Evolutionary conservation across 2,329 filamentous ascomycete genomes (phyloP).

Genomic region (Endothia cerciana): DNA sequence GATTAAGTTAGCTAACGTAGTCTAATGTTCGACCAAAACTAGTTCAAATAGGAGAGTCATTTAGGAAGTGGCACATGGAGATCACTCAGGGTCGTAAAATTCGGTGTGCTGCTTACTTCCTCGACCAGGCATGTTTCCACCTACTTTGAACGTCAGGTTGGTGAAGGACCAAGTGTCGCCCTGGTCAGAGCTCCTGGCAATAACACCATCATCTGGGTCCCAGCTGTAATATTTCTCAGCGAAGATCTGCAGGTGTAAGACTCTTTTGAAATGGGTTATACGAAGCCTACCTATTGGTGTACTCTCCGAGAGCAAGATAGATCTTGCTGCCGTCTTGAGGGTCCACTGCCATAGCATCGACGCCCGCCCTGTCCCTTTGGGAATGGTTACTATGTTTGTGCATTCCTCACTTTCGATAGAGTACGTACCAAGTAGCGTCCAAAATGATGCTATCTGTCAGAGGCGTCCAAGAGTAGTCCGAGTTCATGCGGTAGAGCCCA

Average conservation of each 20-base stretch:
- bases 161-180: constrained; percentile 56
- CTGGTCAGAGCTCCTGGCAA: constrained; percentile 57
- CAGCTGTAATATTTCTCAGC: constrained; percentile 31
- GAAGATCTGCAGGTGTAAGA: too few relatives aligned
- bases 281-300: constrained; percentile 53
- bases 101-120: constrained; percentile 40
- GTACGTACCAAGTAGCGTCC: constrained; percentile 24
- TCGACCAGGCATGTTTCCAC: constrained; percentile 65
- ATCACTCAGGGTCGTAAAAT: neutral
- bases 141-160: constrained; percentile 60
- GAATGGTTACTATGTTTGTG: neutral
- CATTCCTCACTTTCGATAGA: neutral
- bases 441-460: constrained; percentile 26
- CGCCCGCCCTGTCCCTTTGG: constrained; percentile 57
- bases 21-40: neutral
- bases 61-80: too few relatives aligned
- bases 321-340: constrained; percentile 55
- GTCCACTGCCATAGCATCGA: constrained; percentile 61
- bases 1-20: neutral
- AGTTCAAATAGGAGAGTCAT: neutral
- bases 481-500: constrained; percentile 58
- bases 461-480: constrained; percentile 45
- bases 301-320: constrained; percentile 59
- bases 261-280: neutral
- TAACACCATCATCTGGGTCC: constrained; percentile 59